Base-by-base conservation (phyloP, 2,329 filamentous ascomycete species). In the Hyphodiscus sp. region DNA sequence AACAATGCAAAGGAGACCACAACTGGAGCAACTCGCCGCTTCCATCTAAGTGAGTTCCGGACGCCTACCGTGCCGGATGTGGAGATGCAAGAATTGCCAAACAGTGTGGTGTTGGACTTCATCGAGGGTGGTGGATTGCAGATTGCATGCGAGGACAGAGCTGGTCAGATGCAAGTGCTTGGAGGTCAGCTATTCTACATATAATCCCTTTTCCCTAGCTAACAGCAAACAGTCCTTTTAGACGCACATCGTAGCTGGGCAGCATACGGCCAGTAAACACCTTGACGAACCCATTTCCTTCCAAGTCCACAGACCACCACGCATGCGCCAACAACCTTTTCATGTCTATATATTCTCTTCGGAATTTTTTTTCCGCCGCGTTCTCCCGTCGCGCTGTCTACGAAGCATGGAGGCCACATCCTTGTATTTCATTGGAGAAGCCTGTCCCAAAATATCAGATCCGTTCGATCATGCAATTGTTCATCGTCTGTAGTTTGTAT, bases 51-150 rank as follows among this genome's bases (percentile, higher is more conserved):
- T 61, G 90, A 96, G 57, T 95, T 97, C 74, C 81, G 82, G 60
- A 72, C 75, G 42, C 91, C 91, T 0, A 89, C 86, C 62, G 77
- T 88, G 16, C 94, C 94, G 0, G 92, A 97, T 68, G 85, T 95
- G 55, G 94, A 97, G 67, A 77, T 89, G 61, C 88, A 96, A 72
- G 94, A 99, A 73, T 76, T 99, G 50, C 91, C 92, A 2, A 89
- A 96, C 72, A 96, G 91, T 65, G 80, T 85, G 3, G 75, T 81
- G 8, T 70, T 85, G 45, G 79, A 84, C 61, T 78, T 86, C 57
- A 62, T 83, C 18, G 80, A 81, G 49, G 82, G 82, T 43, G 80
- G 82, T 2, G 81, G 78, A n/a, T 70, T 86, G 53, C 82, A 86
- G 65, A 70, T 86, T 62, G 82, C 82, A 20, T 86, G 83, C 59